Conservation (phyloP, 1,284 basidiomycete species). For the Fomitopsis schrenkii region DNA sequence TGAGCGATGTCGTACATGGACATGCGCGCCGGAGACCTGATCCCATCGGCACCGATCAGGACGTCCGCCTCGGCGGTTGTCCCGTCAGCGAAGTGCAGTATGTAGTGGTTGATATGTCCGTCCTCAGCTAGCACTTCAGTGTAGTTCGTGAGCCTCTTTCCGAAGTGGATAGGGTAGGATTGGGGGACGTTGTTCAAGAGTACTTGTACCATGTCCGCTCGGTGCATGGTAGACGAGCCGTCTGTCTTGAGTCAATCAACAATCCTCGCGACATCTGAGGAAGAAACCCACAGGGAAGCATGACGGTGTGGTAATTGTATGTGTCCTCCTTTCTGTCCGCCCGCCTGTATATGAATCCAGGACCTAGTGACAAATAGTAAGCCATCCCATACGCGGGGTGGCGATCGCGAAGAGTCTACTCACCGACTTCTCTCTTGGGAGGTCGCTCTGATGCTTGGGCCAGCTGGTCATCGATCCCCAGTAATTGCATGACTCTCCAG, state of each 20-base stretch:
- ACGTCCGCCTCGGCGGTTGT: conserved; percentile 34
- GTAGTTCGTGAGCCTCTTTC: conserved; percentile 27
- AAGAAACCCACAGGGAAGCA: conserved; percentile 5
- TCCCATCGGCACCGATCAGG: conserved; percentile 42
- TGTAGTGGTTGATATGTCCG: conserved; percentile 2
- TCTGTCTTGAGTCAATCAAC: conserved; percentile 1
- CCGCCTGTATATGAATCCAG: conserved; percentile 6
- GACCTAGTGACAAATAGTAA: neutral
- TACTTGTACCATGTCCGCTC: conserved; percentile 15
- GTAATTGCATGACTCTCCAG: conserved; percentile 31
- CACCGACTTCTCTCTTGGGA: conserved; percentile 3
- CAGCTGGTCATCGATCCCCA: conserved; percentile 31
- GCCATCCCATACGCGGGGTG: neutral
- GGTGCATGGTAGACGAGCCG: conserved; percentile 17
- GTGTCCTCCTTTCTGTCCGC: neutral
- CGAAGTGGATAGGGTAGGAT: conserved; percentile 29
- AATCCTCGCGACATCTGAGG: neutral
- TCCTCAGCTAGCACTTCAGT: neutral
- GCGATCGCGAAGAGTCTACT: neutral
- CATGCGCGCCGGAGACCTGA: conserved; percentile 34
- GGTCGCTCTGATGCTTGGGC: conserved; percentile 5
- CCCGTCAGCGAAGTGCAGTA: conserved; percentile 33
- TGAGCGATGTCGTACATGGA: conserved; percentile 28
- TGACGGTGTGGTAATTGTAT: conserved; percentile 5
- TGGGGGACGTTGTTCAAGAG: conserved; percentile 19